Percentiles rank a stretch among this genome's conserved stretches.
Evolutionary conservation across 495 filamentous ascomycete species (phyloP).

Genomic region (Hypoxylon fuscum): DNA sequence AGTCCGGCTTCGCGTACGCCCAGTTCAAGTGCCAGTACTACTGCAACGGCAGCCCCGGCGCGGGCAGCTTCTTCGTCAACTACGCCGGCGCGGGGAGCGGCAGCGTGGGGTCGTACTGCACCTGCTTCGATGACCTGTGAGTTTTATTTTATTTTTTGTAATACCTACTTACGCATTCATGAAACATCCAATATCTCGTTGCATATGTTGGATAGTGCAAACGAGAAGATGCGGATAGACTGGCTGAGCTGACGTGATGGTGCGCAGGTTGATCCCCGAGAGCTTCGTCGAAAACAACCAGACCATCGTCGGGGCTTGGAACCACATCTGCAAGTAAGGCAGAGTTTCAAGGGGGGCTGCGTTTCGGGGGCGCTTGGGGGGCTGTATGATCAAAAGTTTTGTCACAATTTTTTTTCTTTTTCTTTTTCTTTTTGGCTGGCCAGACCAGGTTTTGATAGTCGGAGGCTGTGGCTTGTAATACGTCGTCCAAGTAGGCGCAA

Average conservation of each 20-base stretch:
- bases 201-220: neutral
- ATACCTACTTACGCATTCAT: too few relatives aligned
- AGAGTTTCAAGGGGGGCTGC: too few relatives aligned
- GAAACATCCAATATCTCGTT: too few relatives aligned
- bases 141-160: constrained; percentile 5
- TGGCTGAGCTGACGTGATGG: constrained; percentile 11
- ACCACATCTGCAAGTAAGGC: constrained; percentile 41
- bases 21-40: constrained; percentile 80
- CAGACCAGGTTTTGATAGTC: too few relatives aligned
- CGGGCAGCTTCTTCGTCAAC: constrained; percentile 43
- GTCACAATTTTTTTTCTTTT: too few relatives aligned
- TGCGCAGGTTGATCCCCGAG: constrained; percentile 30
- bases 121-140: constrained; percentile 42
- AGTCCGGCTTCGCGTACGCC: constrained; percentile 71
- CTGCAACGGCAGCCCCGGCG: constrained; percentile 28
- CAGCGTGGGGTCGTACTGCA: constrained; percentile 29
- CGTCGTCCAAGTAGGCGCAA: too few relatives aligned
- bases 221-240: neutral
- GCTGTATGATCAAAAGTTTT: too few relatives aligned
- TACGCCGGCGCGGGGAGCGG: constrained; percentile 10
- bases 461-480: too few relatives aligned
- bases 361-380: too few relatives aligned
- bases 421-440: too few relatives aligned
- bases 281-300: constrained; percentile 35
- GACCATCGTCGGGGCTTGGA: constrained; percentile 41